Base-by-base conservation (phyloP, 179 eudicot species). In the Corrigiola litoralis region DNA sequence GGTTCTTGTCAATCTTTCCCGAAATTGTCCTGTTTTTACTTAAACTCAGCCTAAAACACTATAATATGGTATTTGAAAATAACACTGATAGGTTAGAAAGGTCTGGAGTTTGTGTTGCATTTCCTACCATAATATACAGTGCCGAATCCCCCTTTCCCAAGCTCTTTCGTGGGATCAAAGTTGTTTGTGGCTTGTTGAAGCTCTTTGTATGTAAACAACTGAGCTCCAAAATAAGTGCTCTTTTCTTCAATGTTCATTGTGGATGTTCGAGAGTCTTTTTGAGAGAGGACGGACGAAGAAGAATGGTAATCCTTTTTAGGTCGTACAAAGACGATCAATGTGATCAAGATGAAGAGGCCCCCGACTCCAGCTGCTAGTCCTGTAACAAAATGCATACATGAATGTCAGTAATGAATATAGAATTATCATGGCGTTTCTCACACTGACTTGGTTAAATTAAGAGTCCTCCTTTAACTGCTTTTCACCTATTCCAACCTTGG, bases 81-180 rank as follows among this genome's bases (percentile, higher is more conserved):
- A 23, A 48, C 5, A 48, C 0, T 6, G 27, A 21, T n/a, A 21
- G 24, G 8, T 2, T 48, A n/a, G n/a, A n/a, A n/a, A n/a, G n/a
- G n/a, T n/a, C n/a, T n/a, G n/a, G n/a, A n/a, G n/a, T n/a, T n/a
- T n/a, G n/a, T n/a, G n/a, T n/a, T n/a, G n/a, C n/a, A n/a, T 23
- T 4, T 0, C 56, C 23, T 63, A 71, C 75, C 75, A 2, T 57
- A 50, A 62, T 71, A 71, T 2, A 71, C 75, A 38, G 44, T 63
- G 25, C 65, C 69, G 23, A 64, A 71, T 5, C 75, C 75, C 9
- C 75, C 75, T 41, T 38, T 58, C 4, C 75, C 75, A 58, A 71
- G 63, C n/a, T 71, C 75, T 29, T 57, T 65, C 6, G 70, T 56
- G 3, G 63, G 49, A 0, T 57, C 51, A 5, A 71, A 71, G 16